Evolutionary conservation across 495 filamentous ascomycete genomes (phyloP), one percentile per base, ranked within the genome.

Genomic region (Hypoxylon fragiforme): DNA sequence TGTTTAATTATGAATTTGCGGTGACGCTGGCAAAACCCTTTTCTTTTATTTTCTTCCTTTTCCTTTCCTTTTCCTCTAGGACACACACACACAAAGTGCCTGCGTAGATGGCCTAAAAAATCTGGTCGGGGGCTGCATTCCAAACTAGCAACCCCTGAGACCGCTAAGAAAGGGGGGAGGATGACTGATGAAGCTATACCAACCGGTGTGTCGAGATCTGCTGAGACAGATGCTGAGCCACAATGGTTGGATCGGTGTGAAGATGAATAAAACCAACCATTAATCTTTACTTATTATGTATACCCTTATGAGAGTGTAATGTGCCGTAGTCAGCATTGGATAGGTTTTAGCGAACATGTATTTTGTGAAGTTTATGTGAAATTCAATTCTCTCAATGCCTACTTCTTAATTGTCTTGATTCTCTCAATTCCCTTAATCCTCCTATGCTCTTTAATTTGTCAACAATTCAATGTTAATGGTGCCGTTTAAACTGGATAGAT

Each of bases 121-220:
- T 52, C 40, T 46, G 50, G 62, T 41, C 49, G 34, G 51, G 49
- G 32, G 26, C 34, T 50, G 47, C 53, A 43, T 54, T 35, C 42
- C 38, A 56, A 52, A 41, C 46, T 51, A 48, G 62, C 56, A 46
- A 37, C 34, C 50, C 45, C 57, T 24, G 50, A 58, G 55, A 53
- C 30, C 39, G 50, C 48, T 43, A 49, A 54, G 52, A 30, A 44
- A 46, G 42, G 43, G n/a, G 57, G 57, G 54, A 57, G 65, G 63
- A 68, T 49, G 63, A 66, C 47, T 66, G 65, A 68, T 54, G 65
- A 68, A 60, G 62, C 63, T 68, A 68, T 68, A 68, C 65, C 65
- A 68, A 38, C 45, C 54, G 42, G 50, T 15, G 54, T 40, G 38
- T 44, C 39, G 50, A 50, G 64, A 34, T 54, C 45, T 61, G 57